A percentile compares a stretch with the other conserved stretches of the same genome.
Evolutionary conservation across 768 basidiomycete genomes (phyloP).

Genomic region (Zangia roseola): DNA sequence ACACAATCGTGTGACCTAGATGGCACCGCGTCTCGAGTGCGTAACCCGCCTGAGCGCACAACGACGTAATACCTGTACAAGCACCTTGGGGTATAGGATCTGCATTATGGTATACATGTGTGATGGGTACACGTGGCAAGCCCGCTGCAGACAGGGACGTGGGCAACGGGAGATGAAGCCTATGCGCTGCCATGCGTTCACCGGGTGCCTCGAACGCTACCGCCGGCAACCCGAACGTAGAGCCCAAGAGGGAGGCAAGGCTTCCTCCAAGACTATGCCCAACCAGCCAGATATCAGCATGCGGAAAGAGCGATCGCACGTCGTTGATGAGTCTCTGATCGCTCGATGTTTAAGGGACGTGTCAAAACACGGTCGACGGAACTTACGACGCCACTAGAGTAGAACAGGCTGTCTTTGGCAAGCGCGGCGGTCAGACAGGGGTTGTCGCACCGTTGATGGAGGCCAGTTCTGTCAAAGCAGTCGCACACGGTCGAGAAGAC

Average conservation of each 20-base stretch:
- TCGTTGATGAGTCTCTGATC: conserved; percentile 55
- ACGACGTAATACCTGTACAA: conserved; percentile 49
- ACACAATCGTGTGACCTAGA: conserved; percentile 60
- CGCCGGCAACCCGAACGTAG: conserved; percentile 63
- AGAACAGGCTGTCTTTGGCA: conserved; percentile 88
- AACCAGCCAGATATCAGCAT: conserved; percentile 59
- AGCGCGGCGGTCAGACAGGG: conserved; percentile 82
- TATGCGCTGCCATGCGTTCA: conserved; percentile 57
- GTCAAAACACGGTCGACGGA: neutral
- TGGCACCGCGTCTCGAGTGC: conserved; percentile 64
- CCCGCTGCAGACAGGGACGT: conserved; percentile 8
- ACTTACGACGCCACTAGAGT: conserved; percentile 81
- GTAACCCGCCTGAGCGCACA: conserved; percentile 64
- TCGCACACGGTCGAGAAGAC: conserved; percentile 81
- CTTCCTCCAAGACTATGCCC: conserved; percentile 65
- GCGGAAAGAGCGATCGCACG: conserved; percentile 55
- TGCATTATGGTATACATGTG: conserved; percentile 65
- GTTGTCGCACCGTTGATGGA: conserved; percentile 71
- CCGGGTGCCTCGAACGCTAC: conserved; percentile 67
- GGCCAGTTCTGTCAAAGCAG: conserved; percentile 57
- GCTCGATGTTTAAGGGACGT: conserved; percentile 7
- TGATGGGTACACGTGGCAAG: conserved; percentile 28
- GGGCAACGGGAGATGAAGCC: conserved; percentile 65
- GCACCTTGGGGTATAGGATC: conserved; percentile 67
- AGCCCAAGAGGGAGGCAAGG: conserved; percentile 59